These are phyloP conservation scores for Acanthamoeba lenticulata DNA, from an alignment of 208 protist genomes.

Conservation along the genomic window DNA sequence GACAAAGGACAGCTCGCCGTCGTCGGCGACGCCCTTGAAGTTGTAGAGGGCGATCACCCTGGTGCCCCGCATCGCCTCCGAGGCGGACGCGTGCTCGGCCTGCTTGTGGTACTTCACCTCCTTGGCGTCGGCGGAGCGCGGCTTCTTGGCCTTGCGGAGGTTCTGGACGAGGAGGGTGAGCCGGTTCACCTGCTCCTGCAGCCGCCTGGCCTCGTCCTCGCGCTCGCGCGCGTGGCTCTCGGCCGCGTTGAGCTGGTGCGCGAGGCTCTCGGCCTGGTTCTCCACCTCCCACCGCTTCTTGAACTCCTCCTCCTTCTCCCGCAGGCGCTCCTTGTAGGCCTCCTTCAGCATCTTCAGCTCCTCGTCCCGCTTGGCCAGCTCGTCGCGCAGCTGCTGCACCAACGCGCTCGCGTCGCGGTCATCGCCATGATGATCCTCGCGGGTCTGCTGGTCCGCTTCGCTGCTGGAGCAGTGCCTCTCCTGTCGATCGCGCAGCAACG, in stretches of 20 bases:
- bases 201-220: neutral
- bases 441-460: neutral
- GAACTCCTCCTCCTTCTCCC: slow-evolving; percentile 12
- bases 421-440: neutral
- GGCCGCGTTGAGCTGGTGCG: neutral
- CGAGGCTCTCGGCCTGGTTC: neutral
- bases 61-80: neutral
- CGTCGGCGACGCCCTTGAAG: neutral
- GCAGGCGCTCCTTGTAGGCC: neutral
- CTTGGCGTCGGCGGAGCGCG: too few relatives aligned
- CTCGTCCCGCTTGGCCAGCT: neutral
- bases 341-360: neutral
- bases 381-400: neutral
- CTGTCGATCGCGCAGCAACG: neutral
- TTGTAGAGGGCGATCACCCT: neutral
- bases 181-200: neutral
- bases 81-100: neutral
- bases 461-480: neutral
- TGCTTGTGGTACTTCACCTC: neutral
- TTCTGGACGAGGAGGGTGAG: neutral
- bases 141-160: too few relatives aligned
- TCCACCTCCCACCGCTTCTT: neutral
- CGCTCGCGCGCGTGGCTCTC: neutral
- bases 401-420: neutral
- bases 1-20: slow-evolving; percentile 1